Base-by-base conservation (phyloP, 345 rosid genomes). In the Draba incana region DNA sequence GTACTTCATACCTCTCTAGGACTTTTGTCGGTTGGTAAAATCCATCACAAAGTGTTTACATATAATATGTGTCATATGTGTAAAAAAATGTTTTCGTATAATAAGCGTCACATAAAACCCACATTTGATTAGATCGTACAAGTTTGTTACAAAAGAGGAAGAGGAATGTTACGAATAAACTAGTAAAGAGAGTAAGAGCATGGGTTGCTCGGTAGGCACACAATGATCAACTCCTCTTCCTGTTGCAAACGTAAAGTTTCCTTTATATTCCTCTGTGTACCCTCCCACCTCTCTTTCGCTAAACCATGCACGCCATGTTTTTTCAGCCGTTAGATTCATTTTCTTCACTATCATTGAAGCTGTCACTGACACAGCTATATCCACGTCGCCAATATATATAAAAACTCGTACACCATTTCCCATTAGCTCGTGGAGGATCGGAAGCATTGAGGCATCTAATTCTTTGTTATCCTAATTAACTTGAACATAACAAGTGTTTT, bases 351-450 rank as follows among this genome's bases (percentile, higher is more conserved):
- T 67, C 57, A 90, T 75, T 5, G 93, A 84, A 10, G 88, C 87
- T 9, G 93, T 88, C n/a, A 88, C 86, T 2, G 96, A 88, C 48
- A 92, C 85, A 38, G 77, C 88, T 1, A 85, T 66, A 75, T 92
- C 97, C 20, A 90, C 79, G 52, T 92, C 98, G 5, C 97, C 96
- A 70, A 93, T 92, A 39, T 64, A 74, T 57, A 92, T 88, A 86
- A 83, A 79, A 14, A 90, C 66, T 59, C 96, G 75, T 31, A 86
- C 11, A 31, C 96, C 90, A 23, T 70, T 61, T 16, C 87, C 85
- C 28, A 92, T 85, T 82, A 92, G 63, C 71, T 90, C 66, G 13
- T 83, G 43, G 74, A 90, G 84, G 56, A 92, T 70, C 42, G 92
- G 93, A 20, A 20, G 20, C 20, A 20, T 20, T 20, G 20, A 20